Base-by-base conservation (phyloP, 306 rosid species). In the Casuarina cunninghamiana region DNA sequence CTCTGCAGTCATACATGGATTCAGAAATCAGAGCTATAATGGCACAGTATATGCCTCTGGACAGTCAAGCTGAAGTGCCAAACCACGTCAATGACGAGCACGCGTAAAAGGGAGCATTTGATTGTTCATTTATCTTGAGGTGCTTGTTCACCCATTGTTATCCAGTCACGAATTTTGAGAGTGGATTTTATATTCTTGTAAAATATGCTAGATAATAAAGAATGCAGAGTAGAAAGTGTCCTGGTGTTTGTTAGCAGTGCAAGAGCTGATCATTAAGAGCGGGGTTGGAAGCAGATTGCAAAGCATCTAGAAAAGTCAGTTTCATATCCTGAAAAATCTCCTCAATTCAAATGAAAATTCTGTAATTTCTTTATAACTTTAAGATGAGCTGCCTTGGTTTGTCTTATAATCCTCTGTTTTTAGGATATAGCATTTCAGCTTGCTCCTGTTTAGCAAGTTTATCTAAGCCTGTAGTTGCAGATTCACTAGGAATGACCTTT, bases 11-110 rank as follows among this genome's bases (percentile, higher is more conserved):
- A 61, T 95, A 95, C 81, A 95, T 95, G 98, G 98, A 95, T 82
- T 95, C 97, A 44, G 98, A 95, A 83, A 92, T 95, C 84, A 88
- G 98, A 81, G 98, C 98, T 49, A 94, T 94, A 80, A 95, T 95
- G 98, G 97, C 98, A 78, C 98, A 95, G 81, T 95, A 95, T 78
- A 95, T 95, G 97, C 98, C 98, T 55, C 87, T 95, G 78, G 98
- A 95, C 89, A 92, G 97, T 88, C 98, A 95, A 85, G 87, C 72
- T 16, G 98, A 85, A 81, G 88, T 89, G 74, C 91, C 92, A 35
- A 92, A 89, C 80, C 93, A 92, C 41, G 90, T 82, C 55, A 76
- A 76, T 9, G 93, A 86, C 0, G 93, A 86, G 65, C 93, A 85
- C 60, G 87, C 93, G 2, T 92, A 87, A 88, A 82, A 73, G 39